Percentiles rank a stretch among this genome's conserved stretches.
These are phyloP conservation scores for Trichoderma asperelloides DNA, from an alignment of 495 filamentous ascomycete genomes.

Conservation along the genomic window DNA sequence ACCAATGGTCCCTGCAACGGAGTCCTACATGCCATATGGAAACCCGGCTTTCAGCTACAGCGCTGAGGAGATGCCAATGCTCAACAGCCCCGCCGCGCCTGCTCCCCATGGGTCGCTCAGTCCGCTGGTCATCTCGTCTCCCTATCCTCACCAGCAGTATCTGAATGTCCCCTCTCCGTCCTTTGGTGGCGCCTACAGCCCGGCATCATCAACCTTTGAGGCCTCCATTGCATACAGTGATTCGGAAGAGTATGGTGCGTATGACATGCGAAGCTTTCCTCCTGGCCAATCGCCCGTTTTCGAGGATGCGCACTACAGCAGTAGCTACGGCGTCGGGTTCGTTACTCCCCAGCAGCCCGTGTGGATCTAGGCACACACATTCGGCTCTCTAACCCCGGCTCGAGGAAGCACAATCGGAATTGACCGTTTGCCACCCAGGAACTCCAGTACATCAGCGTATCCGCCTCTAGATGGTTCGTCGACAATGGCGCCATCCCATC, in stretches of 20 bases:
- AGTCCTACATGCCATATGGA: slow-evolving; percentile 31
- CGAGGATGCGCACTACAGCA: slow-evolving; percentile 22
- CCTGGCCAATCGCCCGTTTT: slow-evolving; percentile 20
- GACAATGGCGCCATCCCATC: slow-evolving; percentile 17
- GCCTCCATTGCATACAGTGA: slow-evolving; percentile 48
- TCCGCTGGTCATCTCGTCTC: slow-evolving; percentile 41
- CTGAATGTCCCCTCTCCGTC: slow-evolving; percentile 48
- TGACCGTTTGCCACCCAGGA: slow-evolving; percentile 40
- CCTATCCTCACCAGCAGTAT: slow-evolving; percentile 39
- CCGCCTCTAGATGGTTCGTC: slow-evolving; percentile 26
- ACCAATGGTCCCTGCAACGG: slow-evolving; percentile 27
- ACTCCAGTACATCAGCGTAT: slow-evolving; percentile 27
- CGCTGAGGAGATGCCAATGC: slow-evolving; percentile 42
- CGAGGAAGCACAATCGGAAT: slow-evolving; percentile 31
- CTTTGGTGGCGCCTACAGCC: slow-evolving; percentile 43
- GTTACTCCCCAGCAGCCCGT: slow-evolving; percentile 45
- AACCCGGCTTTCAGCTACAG: slow-evolving; percentile 48
- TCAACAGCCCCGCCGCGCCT: slow-evolving; percentile 20
- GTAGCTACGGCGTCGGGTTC: slow-evolving; percentile 46
- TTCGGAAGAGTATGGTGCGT: slow-evolving; percentile 37
- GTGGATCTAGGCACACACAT: slow-evolving; percentile 37
- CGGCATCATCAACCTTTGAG: slow-evolving; percentile 45
- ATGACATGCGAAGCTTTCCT: slow-evolving; percentile 30
- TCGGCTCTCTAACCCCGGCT: slow-evolving; percentile 11
- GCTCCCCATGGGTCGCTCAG: slow-evolving; percentile 22